These are phyloP conservation scores for Aspergillus eucalypticola DNA, from an alignment of 2,329 filamentous ascomycete species.

Conservation along the genomic window DNA sequence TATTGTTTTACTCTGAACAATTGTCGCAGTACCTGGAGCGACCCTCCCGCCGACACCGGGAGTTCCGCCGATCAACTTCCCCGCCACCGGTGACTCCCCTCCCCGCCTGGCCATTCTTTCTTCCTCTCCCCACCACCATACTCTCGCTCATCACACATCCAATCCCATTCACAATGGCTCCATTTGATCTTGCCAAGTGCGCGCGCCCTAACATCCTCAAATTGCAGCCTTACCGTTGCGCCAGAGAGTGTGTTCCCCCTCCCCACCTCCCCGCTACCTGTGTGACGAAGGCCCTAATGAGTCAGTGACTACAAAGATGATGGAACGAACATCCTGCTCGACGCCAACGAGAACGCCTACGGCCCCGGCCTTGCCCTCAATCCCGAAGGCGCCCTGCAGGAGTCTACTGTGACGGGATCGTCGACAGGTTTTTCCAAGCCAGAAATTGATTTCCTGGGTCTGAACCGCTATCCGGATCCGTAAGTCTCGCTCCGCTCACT, in stretches of 20 bases:
- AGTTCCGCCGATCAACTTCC: constrained; percentile 7
- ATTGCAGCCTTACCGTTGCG: constrained; percentile 77
- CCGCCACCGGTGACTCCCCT: constrained; percentile 11
- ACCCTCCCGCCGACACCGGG: background rate
- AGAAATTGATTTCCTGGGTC: constrained; percentile 72
- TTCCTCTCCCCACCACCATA: constrained; percentile 5
- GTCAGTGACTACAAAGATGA: constrained; percentile 97
- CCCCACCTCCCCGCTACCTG: constrained; percentile 10
- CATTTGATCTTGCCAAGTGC: constrained; percentile 73
- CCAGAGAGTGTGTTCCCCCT: constrained; percentile 66
- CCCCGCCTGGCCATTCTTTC: background rate
- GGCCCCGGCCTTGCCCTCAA: constrained; percentile 71
- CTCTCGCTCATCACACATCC: background rate
- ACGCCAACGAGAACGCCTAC: constrained; percentile 97
- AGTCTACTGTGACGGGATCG: constrained; percentile 42
- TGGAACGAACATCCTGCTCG: constrained; percentile 90
- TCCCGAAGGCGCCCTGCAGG: constrained; percentile 50
- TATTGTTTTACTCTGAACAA: background rate
- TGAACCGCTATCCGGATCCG: constrained; percentile 95
- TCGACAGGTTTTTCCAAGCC: constrained; percentile 49
- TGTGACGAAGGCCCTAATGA: constrained; percentile 26
- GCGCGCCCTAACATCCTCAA: constrained; percentile 75
- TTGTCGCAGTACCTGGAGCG: constrained; percentile 4
- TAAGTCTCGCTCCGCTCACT: constrained; percentile 27
- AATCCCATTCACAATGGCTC: constrained; percentile 38